phyloP scores from a whole-genome alignment of 2,329 filamentous ascomycete species.

The Aschersonia sp. region DNA sequence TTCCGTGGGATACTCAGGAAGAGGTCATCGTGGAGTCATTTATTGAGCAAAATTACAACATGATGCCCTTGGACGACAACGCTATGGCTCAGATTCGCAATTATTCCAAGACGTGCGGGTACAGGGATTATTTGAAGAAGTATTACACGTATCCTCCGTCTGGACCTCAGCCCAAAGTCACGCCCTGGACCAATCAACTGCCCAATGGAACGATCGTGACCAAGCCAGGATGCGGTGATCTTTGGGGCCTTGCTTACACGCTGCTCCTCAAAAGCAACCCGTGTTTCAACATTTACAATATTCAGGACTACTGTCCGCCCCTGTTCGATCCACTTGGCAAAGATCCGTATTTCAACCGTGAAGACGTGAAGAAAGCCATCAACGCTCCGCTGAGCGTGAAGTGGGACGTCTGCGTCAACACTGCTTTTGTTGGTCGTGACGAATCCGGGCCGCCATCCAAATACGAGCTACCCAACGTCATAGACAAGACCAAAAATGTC shows the following conservation, averaged over 20 bases:
- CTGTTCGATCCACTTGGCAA: conserved; percentile 57
- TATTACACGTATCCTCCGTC: conserved; percentile 57
- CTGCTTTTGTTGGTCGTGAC: conserved; percentile 10
- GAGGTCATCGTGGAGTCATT: conserved; percentile 40
- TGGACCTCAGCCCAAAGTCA: conserved; percentile 37
- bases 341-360: conserved; percentile 62
- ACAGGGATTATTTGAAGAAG: conserved; percentile 40
- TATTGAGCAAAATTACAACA: conserved; percentile 42
- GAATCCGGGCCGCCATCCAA: conserved; percentile 29
- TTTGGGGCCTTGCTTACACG: conserved; percentile 40
- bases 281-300: conserved; percentile 66
- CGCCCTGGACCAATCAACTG: conserved; percentile 25
- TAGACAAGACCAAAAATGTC: conserved; percentile 59
- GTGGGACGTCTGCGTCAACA: conserved; percentile 6
- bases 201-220: conserved; percentile 13
- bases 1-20: conserved; percentile 28
- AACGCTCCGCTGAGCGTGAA: conserved; percentile 38
- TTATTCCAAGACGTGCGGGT: conserved; percentile 44
- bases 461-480: conserved; percentile 51
- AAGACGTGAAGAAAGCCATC: conserved; percentile 54
- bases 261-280: conserved; percentile 50
- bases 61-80: conserved; percentile 51
- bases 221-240: conserved; percentile 34
- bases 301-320: conserved; percentile 57
- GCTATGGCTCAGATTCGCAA: conserved; percentile 37